These are phyloP conservation scores for Eucalyptus tenuipes DNA, from an alignment of 345 rosid genomes.

Conservation along the genomic window DNA sequence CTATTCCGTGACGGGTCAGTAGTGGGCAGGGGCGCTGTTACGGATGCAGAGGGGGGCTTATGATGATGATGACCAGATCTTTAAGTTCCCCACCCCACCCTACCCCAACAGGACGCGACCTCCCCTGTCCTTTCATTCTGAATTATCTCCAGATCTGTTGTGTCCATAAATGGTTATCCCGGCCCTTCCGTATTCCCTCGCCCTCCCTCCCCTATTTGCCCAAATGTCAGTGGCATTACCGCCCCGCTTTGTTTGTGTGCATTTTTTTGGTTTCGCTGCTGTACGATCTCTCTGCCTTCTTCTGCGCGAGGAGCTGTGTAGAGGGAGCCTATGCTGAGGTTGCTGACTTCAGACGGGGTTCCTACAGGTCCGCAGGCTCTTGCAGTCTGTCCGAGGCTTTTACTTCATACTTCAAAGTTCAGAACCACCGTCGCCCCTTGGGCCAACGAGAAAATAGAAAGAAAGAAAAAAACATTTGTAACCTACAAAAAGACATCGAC, in stretches of 20 bases:
- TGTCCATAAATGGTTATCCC: not conserved
- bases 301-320: not conserved
- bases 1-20: not conserved
- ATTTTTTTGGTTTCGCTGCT: not conserved
- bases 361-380: not conserved
- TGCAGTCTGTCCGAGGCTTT: not conserved
- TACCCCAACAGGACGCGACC: not conserved
- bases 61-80: not conserved
- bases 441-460: not conserved
- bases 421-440: not conserved
- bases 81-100: not conserved
- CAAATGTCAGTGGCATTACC: not conserved
- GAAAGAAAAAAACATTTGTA: not conserved
- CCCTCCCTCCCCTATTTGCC: not conserved
- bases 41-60: not conserved
- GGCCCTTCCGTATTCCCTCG: not conserved
- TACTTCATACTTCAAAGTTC: not conserved
- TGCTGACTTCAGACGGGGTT: not conserved
- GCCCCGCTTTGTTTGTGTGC: not conserved
- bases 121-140: not conserved
- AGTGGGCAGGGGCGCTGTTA: not conserved
- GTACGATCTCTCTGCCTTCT: not conserved
- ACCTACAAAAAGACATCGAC: not conserved
- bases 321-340: not conserved
- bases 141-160: not conserved